Evolutionary conservation across 345 rosid species (phyloP), one percentile per base, ranked within the genome.

Genomic region (Isatis tinctoria): DNA sequence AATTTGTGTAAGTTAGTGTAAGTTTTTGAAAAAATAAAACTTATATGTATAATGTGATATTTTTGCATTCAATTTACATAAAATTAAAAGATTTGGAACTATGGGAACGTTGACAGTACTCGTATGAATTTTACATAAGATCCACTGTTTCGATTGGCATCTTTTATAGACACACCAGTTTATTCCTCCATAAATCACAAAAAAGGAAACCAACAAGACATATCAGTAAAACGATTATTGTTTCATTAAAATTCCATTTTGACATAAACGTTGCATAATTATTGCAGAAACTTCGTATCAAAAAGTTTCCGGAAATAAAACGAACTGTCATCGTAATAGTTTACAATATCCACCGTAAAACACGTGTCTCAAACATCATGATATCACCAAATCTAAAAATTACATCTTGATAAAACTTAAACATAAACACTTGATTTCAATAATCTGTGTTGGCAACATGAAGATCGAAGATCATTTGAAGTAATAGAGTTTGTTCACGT

Each of bases 291-390:
- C 67, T 36, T 37, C 28, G 0, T 47, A 47, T n/a, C 59, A 27
- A 2, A 2, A 54, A 54, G 60, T 54, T 30, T 2, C 6, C 22
- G 36, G 36, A 7, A 13, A 28, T 26, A 24, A 26, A 52, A 52
- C 36, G n/a, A 26, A 13, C 36, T 36, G 18, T 49, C n/a, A 48
- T 60, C 37, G 30, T 51, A 51, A 52, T 24, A 52, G 16, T 47
- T 60, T 35, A 70, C 73, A 69, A 56, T 3, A 72, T 62, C 35
- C 62, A 72, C 54, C 45, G 76, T 62, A 20, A 72, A 51, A 49
- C 22, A 62, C 12, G 40, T 52, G 22, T 72, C 56, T 72, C 45
- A 58, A 13, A 32, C 54, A 9, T 44, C 20, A 13, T 30, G 10
- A 27, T 22, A 22, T 41, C 53, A 69, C 76, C 44, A 30, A 41